These are phyloP conservation scores for Naganishia sp. DNA, from an alignment of 1,284 basidiomycete genomes.

Conservation along the genomic window DNA sequence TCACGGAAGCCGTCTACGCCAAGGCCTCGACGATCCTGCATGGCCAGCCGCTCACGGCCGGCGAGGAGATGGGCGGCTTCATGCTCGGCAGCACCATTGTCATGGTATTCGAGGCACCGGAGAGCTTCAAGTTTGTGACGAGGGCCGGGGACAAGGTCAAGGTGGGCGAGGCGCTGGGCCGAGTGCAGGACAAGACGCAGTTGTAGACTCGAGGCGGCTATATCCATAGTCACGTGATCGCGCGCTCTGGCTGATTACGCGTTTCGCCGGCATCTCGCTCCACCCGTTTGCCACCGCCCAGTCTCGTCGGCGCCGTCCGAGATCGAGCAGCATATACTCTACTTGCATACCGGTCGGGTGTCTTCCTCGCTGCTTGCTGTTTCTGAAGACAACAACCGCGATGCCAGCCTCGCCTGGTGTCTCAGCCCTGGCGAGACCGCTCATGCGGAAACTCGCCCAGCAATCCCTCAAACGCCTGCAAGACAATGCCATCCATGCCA, in stretches of 20 bases:
- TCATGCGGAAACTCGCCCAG: constrained; percentile 24
- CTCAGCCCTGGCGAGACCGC: constrained; percentile 25
- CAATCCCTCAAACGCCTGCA: constrained; percentile 23
- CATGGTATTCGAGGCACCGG: constrained; percentile 92
- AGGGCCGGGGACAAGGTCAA: constrained; percentile 80
- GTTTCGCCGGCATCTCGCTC: constrained; percentile 22
- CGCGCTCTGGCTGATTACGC: neutral
- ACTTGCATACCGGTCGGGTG: neutral
- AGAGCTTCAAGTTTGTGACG: constrained; percentile 77
- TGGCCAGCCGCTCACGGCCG: constrained; percentile 82
- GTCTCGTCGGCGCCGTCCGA: constrained; percentile 1
- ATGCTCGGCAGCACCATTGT: constrained; percentile 94
- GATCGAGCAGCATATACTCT: neutral
- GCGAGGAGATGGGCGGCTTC: constrained; percentile 98
- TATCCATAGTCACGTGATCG: neutral
- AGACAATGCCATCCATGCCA: constrained; percentile 25
- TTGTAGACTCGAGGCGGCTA: neutral
- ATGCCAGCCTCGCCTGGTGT: constrained; percentile 26
- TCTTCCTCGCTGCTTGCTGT: neutral
- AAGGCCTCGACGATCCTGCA: constrained; percentile 75
- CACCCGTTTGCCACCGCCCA: constrained; percentile 2
- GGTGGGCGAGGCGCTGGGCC: constrained; percentile 70
- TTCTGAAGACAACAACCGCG: neutral
- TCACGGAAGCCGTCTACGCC: constrained; percentile 86
- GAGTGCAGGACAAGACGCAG: constrained; percentile 27